Evolutionary conservation across 106 monocot species (phyloP).

Genomic region (Agapanthus africanus): DNA sequence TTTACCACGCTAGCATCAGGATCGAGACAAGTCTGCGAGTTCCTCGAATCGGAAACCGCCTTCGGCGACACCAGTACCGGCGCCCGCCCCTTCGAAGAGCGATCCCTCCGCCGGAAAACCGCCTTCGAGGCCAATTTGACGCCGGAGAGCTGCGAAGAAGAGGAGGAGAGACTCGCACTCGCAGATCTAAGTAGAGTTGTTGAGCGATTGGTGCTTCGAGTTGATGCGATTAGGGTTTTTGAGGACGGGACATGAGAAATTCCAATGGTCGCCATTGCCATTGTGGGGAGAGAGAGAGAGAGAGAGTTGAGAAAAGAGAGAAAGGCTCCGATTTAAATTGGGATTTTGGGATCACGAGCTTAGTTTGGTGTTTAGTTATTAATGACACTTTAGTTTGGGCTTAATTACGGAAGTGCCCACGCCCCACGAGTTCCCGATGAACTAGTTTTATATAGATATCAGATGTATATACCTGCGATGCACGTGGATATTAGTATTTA

Average conservation of each 20-base stretch:
- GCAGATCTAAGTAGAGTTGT: background rate
- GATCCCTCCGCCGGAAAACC: background rate
- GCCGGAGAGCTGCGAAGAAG: conserved; percentile 38
- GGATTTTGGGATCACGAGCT: too few relatives aligned
- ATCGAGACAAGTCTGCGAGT: conserved; percentile 76
- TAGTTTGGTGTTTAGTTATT: too few relatives aligned
- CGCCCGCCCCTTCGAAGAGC: background rate
- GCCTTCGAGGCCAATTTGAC: conserved; percentile 11
- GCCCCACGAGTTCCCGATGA: too few relatives aligned
- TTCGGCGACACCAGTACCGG: conserved; percentile 54
- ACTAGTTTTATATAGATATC: too few relatives aligned
- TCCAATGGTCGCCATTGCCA: conserved; percentile 9
- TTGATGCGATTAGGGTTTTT: conserved; percentile 1
- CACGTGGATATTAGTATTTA: too few relatives aligned
- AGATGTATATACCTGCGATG: too few relatives aligned
- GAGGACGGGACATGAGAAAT: conserved; percentile 8
- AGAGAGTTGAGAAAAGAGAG: conserved; percentile 2
- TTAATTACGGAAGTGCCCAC: too few relatives aligned
- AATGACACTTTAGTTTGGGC: too few relatives aligned
- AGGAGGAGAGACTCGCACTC: conserved; percentile 2
- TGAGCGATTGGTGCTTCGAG: conserved; percentile 1
- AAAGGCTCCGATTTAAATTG: too few relatives aligned
- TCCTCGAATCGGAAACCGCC: conserved; percentile 69
- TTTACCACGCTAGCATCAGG: conserved; percentile 66
- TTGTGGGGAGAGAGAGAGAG: too few relatives aligned